These are phyloP conservation scores for Taiozyma onychis DNA, from an alignment of 1,139 yeast genomes.

Conservation along the genomic window DNA sequence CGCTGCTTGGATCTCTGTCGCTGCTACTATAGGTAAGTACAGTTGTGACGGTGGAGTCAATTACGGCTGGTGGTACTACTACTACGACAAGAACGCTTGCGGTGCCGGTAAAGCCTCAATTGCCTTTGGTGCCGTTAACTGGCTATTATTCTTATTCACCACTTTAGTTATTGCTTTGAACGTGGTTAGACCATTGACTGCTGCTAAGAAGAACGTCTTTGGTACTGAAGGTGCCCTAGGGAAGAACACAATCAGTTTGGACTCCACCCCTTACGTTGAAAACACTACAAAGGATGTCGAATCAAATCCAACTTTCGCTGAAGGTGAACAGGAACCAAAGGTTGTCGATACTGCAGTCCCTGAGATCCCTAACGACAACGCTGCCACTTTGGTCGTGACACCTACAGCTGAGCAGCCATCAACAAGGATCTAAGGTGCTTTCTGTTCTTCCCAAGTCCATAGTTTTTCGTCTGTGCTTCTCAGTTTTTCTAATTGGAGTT, in stretches of 20 bases:
- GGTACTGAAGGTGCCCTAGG: background rate
- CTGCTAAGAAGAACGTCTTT: background rate
- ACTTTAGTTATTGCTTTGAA: background rate
- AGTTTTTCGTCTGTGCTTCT: background rate
- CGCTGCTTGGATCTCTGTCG: background rate
- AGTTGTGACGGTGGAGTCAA: background rate
- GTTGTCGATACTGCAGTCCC: background rate
- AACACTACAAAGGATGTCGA: background rate
- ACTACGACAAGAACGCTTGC: background rate
- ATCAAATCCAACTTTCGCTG: background rate
- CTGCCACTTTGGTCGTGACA: background rate
- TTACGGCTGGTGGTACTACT: background rate
- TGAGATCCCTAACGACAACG: background rate
- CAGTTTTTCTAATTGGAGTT: background rate
- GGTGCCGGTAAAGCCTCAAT: constrained; percentile 1
- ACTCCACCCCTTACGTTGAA: background rate
- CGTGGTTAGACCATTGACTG: background rate
- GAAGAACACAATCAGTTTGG: background rate
- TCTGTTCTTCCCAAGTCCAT: background rate
- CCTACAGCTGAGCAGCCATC: background rate
- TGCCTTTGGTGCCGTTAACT: background rate
- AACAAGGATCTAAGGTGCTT: background rate
- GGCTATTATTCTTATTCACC: background rate
- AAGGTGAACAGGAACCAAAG: background rate
- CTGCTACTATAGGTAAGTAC: background rate